Base-by-base conservation (phyloP, 192 early-diverging fungal genomes). In the Gigaspora rosea region DNA sequence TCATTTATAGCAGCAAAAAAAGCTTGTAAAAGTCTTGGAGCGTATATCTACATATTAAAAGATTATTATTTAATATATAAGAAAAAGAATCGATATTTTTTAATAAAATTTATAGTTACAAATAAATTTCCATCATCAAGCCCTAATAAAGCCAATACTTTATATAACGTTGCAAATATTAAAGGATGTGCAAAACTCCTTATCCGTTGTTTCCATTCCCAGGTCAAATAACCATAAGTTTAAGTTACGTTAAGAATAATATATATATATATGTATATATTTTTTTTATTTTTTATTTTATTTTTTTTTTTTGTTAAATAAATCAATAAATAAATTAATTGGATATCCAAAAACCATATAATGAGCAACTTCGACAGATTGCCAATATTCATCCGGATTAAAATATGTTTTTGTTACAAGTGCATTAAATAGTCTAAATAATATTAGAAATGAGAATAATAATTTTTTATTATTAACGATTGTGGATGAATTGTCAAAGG, bases 381-480 rank as follows among this genome's bases (percentile, higher is more conserved):
- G 97, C 96, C 96, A 99, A 85, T 94, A 97, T 82, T 99, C 96
- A 85, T 99, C 97, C 1, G 97, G 96, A 73, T 93, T 91, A 74
- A 93, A 94, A 73, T 88, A 98, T 20, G 96, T 97, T n/a, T 73
- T 56, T 41, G 90, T 85, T 16, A 87, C 58, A 46, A 86, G 69
- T 3, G 90, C 86, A 80, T 94, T 95, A 59, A 84, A 56, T 50
- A 85, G 58, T 8, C 94, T 86, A 79, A 92, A 94, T 18, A 82
- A 63, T 63, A 92, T 49, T 20, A 92, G 61, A 49, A 77, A 52
- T 13, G 54, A 27, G 8, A 85, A 58, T 35, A 87, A 35, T 32
- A n/a, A 15, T 18, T 68, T 68, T 47, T 68, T 27, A 47, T 68
- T 49, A 49, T 46, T 62, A 32, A 62, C 0, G 2, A 41, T 41